A percentile compares a stretch with the other conserved stretches of the same genome.
phyloP scores from a whole-genome alignment of 176 grass and related monocot species.

The Triticum aestivum region IWGSC_CS_RefSeq_v2.1 NC_057802.1:467534770-467535269 shows the following conservation, averaged over 20 bases:
- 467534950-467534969: constrained; percentile 16
- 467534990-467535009: background rate
- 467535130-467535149: background rate
- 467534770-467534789: background rate
- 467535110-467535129: background rate
- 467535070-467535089: background rate
- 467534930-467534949: background rate
- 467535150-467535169: background rate
- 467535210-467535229: background rate
- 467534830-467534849: constrained; percentile 1
- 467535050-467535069: background rate
- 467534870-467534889: background rate
- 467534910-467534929: background rate
- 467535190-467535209: background rate
- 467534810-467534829: constrained; percentile 38
- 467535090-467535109: constrained; percentile 4
- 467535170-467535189: background rate
- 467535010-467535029: constrained; percentile 17
- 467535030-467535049: background rate
- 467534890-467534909: background rate
- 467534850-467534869: background rate
- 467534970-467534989: constrained; percentile 27
- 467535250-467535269: background rate
- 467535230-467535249: background rate
- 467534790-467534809: constrained; percentile 16